Evolutionary conservation across 2,329 filamentous ascomycete genomes (phyloP).

Genomic region (Lecanicillium sp.): DNA sequence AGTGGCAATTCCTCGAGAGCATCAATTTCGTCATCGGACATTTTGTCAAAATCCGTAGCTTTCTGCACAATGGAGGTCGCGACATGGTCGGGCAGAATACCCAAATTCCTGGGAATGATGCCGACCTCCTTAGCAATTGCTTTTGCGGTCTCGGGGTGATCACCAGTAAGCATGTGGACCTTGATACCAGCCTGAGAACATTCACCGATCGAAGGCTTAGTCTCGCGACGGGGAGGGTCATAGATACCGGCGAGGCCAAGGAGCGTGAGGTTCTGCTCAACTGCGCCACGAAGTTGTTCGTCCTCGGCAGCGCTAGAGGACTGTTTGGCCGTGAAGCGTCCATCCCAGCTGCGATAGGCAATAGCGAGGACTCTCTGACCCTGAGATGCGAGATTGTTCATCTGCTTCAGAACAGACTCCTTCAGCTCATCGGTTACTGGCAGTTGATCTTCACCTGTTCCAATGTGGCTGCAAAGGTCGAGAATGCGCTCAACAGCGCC

Average conservation of each 20-base stretch:
- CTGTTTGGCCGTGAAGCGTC: conserved; percentile 33
- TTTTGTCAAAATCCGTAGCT: conserved; percentile 68
- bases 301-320: conserved; percentile 27
- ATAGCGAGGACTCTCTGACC: conserved; percentile 67
- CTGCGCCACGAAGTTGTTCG: conserved; percentile 43
- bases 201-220: conserved; percentile 60
- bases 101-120: conserved; percentile 59
- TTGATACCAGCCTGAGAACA: conserved; percentile 67
- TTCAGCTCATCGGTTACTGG: conserved; percentile 43
- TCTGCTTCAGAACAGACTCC: conserved; percentile 41
- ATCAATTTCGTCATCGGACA: conserved; percentile 70
- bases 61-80: conserved; percentile 65
- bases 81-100: conserved; percentile 51
- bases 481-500: conserved; percentile 54
- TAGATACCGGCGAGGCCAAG: conserved; percentile 81
- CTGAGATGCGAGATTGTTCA: conserved; percentile 52
- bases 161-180: conserved; percentile 79
- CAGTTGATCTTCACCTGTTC: conserved; percentile 31
- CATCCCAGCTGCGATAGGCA: conserved; percentile 53
- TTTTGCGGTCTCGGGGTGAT: conserved; percentile 69
- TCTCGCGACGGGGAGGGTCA: conserved; percentile 77
- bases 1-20: conserved; percentile 65
- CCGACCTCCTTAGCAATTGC: conserved; percentile 74
- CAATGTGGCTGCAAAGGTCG: conserved; percentile 44
- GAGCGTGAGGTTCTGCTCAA: conserved; percentile 64